A percentile compares a stretch with the other conserved stretches of the same genome.
Evolutionary conservation across 2,329 filamentous ascomycete species (phyloP).

Genomic region (Diaporthe aspalathi): DNA sequence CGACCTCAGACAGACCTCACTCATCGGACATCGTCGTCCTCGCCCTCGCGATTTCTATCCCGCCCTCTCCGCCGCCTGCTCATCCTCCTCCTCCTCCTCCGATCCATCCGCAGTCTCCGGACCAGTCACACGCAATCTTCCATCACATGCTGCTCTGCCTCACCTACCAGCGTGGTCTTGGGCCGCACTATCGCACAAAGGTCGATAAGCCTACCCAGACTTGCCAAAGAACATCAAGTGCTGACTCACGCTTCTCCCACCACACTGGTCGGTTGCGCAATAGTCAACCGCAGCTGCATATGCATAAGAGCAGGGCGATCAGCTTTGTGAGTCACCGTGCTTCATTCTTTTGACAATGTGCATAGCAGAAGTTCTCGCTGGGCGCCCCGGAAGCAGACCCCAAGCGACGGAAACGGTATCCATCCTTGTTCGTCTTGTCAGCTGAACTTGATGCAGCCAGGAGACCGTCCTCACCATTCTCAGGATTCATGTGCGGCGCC

Average conservation of each 20-base stretch:
- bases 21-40: constrained; percentile 2
- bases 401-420: neutral
- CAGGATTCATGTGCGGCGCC: neutral
- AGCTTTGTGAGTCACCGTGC: constrained; percentile 2
- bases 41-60: neutral
- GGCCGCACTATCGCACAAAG: neutral
- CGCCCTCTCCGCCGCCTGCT: constrained; percentile 22
- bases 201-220: neutral
- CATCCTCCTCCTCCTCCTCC: constrained; percentile 15
- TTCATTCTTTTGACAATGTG: neutral
- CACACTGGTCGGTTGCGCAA: neutral
- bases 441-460: neutral
- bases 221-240: neutral
- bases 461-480: neutral
- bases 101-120: constrained; percentile 22
- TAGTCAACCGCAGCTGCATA: neutral
- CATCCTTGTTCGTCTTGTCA: constrained; percentile 19
- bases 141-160: constrained; percentile 1
- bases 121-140: neutral
- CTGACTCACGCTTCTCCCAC: constrained; percentile 24
- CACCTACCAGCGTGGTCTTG: neutral
- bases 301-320: constrained; percentile 3
- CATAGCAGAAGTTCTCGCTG: neutral
- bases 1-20: neutral
- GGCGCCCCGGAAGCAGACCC: constrained; percentile 9